Evolutionary conservation across 2,329 filamentous ascomycete genomes (phyloP).

Genomic region (Cercospora sp.): DNA sequence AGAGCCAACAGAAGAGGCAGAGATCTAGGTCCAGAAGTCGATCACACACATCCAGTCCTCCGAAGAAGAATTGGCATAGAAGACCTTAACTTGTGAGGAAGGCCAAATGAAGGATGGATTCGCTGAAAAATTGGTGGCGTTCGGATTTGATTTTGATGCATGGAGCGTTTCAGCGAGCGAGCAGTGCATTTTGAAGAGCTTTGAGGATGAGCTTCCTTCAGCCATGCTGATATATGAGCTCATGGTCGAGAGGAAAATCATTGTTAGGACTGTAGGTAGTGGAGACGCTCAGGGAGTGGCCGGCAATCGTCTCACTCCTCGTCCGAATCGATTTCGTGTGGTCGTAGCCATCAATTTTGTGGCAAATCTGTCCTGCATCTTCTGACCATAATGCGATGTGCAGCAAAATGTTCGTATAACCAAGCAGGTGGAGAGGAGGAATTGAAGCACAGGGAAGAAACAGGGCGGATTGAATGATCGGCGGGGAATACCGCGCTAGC

Average conservation of each 20-base stretch:
- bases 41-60: not conserved
- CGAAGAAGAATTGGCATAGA: not conserved
- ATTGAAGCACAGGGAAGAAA: not conserved
- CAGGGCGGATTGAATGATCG: not conserved
- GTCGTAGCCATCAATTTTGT: not conserved
- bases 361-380: no score
- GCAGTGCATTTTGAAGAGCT: not conserved
- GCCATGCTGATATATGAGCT: not conserved
- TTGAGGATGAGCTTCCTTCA: not conserved
- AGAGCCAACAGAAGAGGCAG: no score
- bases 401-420: not conserved
- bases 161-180: slow-evolving; percentile 1
- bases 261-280: not conserved
- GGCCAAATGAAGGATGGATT: not conserved
- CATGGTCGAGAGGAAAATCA: not conserved
- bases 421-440: not conserved
- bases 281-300: not conserved
- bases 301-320: not conserved
- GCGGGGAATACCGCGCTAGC: not conserved
- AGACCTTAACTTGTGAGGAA: not conserved
- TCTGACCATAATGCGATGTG: not conserved
- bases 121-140: not conserved
- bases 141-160: not conserved
- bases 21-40: not conserved
- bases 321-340: not conserved